Evolutionary conservation across 495 filamentous ascomycete genomes (phyloP).

Genomic region (Trichoderma gamsii): DNA sequence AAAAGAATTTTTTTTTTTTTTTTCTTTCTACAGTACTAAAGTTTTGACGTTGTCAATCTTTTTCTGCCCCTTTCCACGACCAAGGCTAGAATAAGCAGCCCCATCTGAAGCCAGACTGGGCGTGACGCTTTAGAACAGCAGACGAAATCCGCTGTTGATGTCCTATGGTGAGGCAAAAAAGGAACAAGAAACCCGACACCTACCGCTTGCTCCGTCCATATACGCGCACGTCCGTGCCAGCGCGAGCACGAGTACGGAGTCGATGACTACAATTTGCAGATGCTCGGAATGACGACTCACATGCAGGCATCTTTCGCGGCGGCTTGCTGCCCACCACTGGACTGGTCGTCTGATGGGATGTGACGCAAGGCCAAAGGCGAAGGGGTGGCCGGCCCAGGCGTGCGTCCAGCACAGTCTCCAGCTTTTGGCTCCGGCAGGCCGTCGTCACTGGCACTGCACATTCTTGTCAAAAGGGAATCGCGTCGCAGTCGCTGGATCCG

Average conservation of each 20-base stretch:
- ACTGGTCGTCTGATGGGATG: conserved; percentile 11
- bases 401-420: conserved; percentile 10
- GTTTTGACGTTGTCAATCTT: background rate
- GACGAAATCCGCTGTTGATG: background rate
- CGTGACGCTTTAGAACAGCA: background rate
- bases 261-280: background rate
- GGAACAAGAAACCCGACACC: background rate
- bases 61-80: conserved; percentile 12
- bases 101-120: background rate
- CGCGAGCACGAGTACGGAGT: background rate
- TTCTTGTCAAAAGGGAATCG: conserved; percentile 9
- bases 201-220: background rate
- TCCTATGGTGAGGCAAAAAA: background rate
- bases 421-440: background rate
- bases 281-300: conserved; percentile 12
- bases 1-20: background rate
- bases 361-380: conserved; percentile 11
- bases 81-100: conserved; percentile 4
- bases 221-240: background rate
- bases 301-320: conserved; percentile 12
- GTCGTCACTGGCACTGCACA: conserved; percentile 13
- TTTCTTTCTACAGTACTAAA: background rate
- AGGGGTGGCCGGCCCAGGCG: conserved; percentile 11
- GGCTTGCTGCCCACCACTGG: background rate
- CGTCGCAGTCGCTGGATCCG: background rate